A percentile compares a stretch with the other conserved stretches of the same genome.
Evolutionary conservation across 768 basidiomycete species (phyloP).

Genomic region (Rhizopogon salebrosus): DNA sequence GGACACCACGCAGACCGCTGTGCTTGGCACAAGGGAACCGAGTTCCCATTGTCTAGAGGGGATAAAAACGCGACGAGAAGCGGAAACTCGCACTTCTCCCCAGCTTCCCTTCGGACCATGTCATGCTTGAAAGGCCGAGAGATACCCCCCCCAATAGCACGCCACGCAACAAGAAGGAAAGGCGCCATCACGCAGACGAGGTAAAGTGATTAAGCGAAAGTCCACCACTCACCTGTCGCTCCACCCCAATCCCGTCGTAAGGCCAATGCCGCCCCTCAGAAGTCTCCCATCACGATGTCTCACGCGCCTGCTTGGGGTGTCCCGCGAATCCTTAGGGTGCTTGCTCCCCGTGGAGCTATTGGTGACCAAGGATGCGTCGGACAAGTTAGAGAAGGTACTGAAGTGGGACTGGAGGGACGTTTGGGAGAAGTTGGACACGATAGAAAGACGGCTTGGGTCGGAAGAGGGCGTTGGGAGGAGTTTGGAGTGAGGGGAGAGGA

Average conservation of each 20-base stretch:
- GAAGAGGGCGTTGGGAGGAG: constrained; percentile 34
- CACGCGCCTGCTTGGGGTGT: constrained; percentile 50
- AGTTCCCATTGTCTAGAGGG: background rate
- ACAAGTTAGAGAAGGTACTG: constrained; percentile 19
- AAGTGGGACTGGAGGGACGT: constrained; percentile 21
- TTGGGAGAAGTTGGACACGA: constrained; percentile 18
- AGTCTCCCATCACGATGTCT: constrained; percentile 59
- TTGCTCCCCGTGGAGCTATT: constrained; percentile 20
- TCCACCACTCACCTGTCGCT: constrained; percentile 53
- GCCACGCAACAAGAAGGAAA: background rate
- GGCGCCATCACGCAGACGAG: background rate
- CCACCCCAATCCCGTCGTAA: constrained; percentile 73
- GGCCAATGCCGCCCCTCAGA: constrained; percentile 56
- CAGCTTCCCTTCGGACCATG: too few species aligned
- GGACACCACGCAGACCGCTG: background rate
- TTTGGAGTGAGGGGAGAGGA: constrained; percentile 63
- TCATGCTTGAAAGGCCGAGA: too few species aligned
- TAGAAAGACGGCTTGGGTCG: constrained; percentile 19
- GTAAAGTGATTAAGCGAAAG: background rate
- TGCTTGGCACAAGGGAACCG: background rate
- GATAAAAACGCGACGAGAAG: background rate
- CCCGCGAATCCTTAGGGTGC: constrained; percentile 45
- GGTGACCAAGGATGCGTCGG: constrained; percentile 9
- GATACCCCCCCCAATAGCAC: too few species aligned
- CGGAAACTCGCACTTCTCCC: background rate